These are phyloP conservation scores for Nitzschia inconspicua DNA, from an alignment of 108 stramenopile genomes.

Conservation along the genomic window DNA sequence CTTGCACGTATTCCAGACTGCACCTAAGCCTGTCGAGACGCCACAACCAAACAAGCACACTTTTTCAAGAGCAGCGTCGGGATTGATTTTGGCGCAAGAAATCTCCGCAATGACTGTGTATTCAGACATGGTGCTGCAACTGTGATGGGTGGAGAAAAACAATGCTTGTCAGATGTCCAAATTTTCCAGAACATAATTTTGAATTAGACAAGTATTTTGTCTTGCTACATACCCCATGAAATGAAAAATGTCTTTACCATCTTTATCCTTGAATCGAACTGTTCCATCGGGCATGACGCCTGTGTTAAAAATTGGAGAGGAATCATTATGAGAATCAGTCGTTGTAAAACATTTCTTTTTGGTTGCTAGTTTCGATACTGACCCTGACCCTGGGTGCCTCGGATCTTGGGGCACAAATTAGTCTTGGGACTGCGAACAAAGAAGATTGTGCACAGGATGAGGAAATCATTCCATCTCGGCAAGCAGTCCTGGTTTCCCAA, in stretches of 20 bases:
- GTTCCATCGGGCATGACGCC: constrained; percentile 93
- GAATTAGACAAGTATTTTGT: background rate
- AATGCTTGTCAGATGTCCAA: background rate
- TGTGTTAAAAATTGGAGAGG: background rate
- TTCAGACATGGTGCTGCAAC: constrained; percentile 89
- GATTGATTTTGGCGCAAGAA: constrained; percentile 86
- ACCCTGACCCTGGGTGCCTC: constrained; percentile 73
- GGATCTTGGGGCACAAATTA: constrained; percentile 87
- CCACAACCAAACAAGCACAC: constrained; percentile 94
- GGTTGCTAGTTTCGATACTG: background rate
- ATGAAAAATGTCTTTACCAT: constrained; percentile 89
- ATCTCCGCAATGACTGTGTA: constrained; percentile 93
- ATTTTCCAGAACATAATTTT: background rate
- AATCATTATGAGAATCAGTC: background rate
- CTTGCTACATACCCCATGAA: constrained; percentile 79
- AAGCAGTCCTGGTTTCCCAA: too few species aligned
- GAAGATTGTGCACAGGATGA: too few species aligned
- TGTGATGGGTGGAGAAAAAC: background rate
- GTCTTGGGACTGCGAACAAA: constrained; percentile 83
- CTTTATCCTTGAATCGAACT: constrained; percentile 64
- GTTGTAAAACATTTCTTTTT: background rate
- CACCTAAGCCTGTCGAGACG: constrained; percentile 74
- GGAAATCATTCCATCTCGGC: too few species aligned
- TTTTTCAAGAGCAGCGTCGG: constrained; percentile 84
- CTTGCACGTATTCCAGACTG: constrained; percentile 94